Evolutionary conservation across 257 asterid species (phyloP), one percentile per base, ranked within the genome.

Genomic region (Asclepias syriaca): DNA sequence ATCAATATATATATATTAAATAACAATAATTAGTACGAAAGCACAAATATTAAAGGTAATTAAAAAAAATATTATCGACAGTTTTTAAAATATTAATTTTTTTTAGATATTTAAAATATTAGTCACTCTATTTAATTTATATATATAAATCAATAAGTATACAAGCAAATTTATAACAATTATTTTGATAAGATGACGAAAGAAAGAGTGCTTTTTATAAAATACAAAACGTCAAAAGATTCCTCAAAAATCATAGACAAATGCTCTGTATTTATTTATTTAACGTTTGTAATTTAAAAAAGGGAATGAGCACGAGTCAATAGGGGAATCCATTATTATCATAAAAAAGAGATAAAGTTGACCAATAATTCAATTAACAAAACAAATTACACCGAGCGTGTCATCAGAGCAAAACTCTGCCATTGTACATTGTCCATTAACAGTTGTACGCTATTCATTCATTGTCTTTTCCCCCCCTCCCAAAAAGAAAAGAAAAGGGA

Each of bases 231-330:
- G 32, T 53, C 54, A 54, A 5, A 69, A 69, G 65, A 69, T 68
- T 68, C 72, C 49, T 4, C 2, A 2, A 40, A 1, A 10, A 40
- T n/a, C 8, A n/a, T 40, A 66, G n/a, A 27, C 14, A 6, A 49
- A n/a, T 19, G 43, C 32, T 5, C 55, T 69, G 6, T 16, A 3
- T 3, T 43, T 1, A 18, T 3, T 53, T 6, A 19, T 53, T 53
- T 16, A 58, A 43, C 12, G 4, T 45, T 15, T 22, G 18, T 27
- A n/a, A 45, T 2, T 9, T n/a, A 61, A 16, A 73, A 14, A 63
- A 51, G 19, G 48, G 22, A 21, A 6, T 45, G 43, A 64, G 77
- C 77, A 73, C 55, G 66, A 18, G 77, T 68, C 64, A 68, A 46
- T 7, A 21, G 9, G 22, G 27, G 27, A 24, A 27, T 67, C 77